Conservation (phyloP, 768 basidiomycete genomes). For the Mycena pura region DNA sequence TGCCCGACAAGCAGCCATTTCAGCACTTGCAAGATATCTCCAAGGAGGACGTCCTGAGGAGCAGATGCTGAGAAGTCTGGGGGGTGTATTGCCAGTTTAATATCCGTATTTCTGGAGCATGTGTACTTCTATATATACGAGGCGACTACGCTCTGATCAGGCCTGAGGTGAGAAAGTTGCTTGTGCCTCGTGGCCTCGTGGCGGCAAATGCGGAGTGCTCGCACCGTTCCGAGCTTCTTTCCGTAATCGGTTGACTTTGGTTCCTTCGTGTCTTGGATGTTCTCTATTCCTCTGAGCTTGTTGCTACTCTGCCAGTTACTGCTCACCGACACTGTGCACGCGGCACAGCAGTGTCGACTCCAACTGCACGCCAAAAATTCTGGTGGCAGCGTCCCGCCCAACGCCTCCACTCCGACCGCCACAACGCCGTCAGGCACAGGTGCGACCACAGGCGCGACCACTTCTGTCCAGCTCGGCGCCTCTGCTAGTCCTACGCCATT, state of each 20-base stretch:
- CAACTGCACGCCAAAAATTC: conserved; percentile 22
- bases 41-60: background rate
- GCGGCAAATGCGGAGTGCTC: background rate
- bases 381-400: conserved; percentile 5
- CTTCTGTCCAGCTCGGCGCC: no score
- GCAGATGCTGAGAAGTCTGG: background rate
- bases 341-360: conserved; percentile 42
- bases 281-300: conserved; percentile 26
- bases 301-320: conserved; percentile 31
- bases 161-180: background rate
- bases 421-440: conserved; percentile 13
- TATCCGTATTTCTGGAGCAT: no score
- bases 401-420: conserved; percentile 3
- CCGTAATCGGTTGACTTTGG: conserved; percentile 6
- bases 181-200: conserved; percentile 12
- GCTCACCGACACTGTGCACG: conserved; percentile 18
- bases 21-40: background rate
- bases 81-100: conserved; percentile 1
- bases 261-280: conserved; percentile 8
- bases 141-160: no score
- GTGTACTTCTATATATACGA: no score
- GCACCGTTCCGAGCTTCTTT: background rate
- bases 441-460: background rate
- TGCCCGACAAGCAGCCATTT: conserved; percentile 34
- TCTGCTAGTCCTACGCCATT: conserved; percentile 45